Conservation (phyloP, 306 rosid species). For the Cucurbita pepo region DNA sequence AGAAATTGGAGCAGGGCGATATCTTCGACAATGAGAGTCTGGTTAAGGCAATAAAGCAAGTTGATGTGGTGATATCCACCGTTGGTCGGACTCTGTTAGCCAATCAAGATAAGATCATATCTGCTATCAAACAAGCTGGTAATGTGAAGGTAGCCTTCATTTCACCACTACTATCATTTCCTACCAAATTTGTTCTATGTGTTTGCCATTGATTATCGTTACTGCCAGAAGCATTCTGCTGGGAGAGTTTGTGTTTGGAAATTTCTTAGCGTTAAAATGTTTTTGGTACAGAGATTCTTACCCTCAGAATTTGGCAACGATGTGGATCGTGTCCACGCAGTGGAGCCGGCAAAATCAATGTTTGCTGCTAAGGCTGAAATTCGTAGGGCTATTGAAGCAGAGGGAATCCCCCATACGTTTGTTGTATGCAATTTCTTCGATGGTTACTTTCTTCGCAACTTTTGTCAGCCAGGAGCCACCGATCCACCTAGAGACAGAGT, state of each 20-base stretch:
- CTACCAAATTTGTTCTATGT: background rate
- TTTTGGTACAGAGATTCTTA: slow-evolving; percentile 18
- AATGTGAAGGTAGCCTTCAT: slow-evolving; percentile 19
- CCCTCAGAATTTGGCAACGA: slow-evolving; percentile 35
- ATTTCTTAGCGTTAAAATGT: background rate
- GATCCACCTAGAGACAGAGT: slow-evolving; percentile 25
- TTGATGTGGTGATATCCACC: slow-evolving; percentile 26
- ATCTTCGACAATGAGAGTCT: slow-evolving; percentile 15
- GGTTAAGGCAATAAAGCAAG: slow-evolving; percentile 25
- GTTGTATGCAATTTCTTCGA: slow-evolving; percentile 23
- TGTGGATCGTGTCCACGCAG: slow-evolving; percentile 24
- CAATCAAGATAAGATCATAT: slow-evolving; percentile 17
- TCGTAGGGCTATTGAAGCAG: slow-evolving; percentile 23
- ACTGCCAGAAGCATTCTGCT: background rate
- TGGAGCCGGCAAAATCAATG: slow-evolving; percentile 28
- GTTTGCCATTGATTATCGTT: background rate
- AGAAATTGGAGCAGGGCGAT: slow-evolving; percentile 13
- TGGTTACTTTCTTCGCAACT: slow-evolving; percentile 18
- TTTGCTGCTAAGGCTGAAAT: slow-evolving; percentile 12
- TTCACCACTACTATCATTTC: background rate
- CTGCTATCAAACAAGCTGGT: slow-evolving; percentile 28
- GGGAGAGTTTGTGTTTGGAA: background rate
- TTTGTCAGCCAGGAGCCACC: slow-evolving; percentile 18
- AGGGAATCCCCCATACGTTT: slow-evolving; percentile 24
- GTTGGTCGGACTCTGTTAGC: slow-evolving; percentile 13